Evolutionary conservation across 73 alveolate genomes (phyloP).

Genomic region (Halteria grandinella): DNA sequence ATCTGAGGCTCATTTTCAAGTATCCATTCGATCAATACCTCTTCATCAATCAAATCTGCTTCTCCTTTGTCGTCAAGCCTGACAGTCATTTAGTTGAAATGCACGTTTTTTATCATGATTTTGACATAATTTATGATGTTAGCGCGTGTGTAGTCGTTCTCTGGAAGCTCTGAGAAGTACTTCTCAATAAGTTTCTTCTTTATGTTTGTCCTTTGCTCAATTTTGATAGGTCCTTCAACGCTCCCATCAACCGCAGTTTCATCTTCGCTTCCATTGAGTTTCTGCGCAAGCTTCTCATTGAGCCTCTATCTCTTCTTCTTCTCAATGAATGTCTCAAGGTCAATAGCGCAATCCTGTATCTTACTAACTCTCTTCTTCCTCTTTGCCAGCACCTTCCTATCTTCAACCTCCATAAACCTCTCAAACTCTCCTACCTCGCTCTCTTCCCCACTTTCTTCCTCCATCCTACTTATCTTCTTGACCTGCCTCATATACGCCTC

Average conservation of each 20-base stretch:
- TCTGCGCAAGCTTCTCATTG: not conserved
- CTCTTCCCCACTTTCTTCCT: slow-evolving; percentile 39
- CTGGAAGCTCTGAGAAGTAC: slow-evolving; percentile 43
- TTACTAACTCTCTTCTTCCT: slow-evolving; percentile 27
- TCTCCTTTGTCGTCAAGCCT: not conserved
- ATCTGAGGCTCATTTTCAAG: slow-evolving; percentile 34
- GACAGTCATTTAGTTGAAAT: slow-evolving; percentile 1
- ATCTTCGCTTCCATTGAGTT: slow-evolving; percentile 1
- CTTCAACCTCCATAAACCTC: slow-evolving; percentile 25
- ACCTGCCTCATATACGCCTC: not conserved
- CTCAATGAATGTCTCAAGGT: slow-evolving; percentile 12
- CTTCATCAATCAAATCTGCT: not conserved
- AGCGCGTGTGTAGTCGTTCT: slow-evolving; percentile 16
- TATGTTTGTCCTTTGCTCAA: not conserved
- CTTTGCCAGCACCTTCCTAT: slow-evolving; percentile 22
- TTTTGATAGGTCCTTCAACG: not conserved
- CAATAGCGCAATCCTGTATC: slow-evolving; percentile 23
- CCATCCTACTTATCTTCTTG: not conserved
- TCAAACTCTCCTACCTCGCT: too few species aligned
- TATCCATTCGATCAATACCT: slow-evolving; percentile 23
- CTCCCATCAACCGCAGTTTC: not conserved
- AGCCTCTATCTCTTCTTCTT: slow-evolving; percentile 30
- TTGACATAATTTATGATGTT: slow-evolving; percentile 18
- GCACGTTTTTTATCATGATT: slow-evolving; percentile 27
- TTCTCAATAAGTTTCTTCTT: slow-evolving; percentile 5